Evolutionary conservation across 352 stramenopile genomes (phyloP), one percentile per base, ranked within the genome.

Genomic region (Phytophthora pluvialis): DNA sequence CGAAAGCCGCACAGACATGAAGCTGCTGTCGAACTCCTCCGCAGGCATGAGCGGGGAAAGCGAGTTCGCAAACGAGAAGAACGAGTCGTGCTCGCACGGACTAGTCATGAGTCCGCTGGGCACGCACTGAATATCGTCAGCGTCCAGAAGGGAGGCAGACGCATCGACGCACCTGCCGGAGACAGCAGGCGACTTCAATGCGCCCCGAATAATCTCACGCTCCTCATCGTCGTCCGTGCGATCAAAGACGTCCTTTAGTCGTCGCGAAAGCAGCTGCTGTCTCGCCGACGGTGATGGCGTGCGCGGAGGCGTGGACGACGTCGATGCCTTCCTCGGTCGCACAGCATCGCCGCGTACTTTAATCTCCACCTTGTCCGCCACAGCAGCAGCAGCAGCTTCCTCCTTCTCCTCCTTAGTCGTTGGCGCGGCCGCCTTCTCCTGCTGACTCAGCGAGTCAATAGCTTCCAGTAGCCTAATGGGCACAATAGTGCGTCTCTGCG

Each of bases 21-120:
- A 88, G 39, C 66, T 85, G 26, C 67, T 82, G 18, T 90, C 85
- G 11, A 92, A 77, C 31, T 90, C 84, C 2, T 92, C 85, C 0
- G 65, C 54, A 26, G 71, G 57, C 33, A 83, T 67, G 12, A 93
- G 67, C n/a, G 85, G 83, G 5, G 87, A 92, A 1, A 95, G 73
- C 26, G 83, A 83, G 47, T 90, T 89, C 0, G 75, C 83, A 53
- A 94, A 93, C 21, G 85, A 91, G 54, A 93, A 93, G 56, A 94
- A 90, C 33, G 80, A 88, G 60, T 91, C 86, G 33, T 89, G 79
- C 38, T 94, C 83, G 48, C 74, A 73, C 13, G 61, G 72, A 40
- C 60, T 75, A 5, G 68, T 63, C 18, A 61, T 44, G 2, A 76
- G 57, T 32, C 70, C 71, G 32, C 78, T 82, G 5, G 70, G 83